Evolutionary conservation across 2,329 filamentous ascomycete species (phyloP).

Genomic region (Teratosphaeria gauchensis): DNA sequence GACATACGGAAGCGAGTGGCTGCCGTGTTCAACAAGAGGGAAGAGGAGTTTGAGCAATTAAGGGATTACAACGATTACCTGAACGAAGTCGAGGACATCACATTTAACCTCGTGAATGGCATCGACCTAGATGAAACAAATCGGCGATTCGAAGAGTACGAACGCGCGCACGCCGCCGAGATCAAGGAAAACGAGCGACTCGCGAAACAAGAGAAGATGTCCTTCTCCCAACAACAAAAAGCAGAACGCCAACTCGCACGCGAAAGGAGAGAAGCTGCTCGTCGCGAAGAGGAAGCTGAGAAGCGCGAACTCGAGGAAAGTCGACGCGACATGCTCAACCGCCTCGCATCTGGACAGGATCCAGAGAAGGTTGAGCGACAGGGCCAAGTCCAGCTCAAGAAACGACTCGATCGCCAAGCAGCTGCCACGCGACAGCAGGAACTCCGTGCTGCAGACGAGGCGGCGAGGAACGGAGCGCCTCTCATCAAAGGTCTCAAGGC

Average conservation of each 20-base stretch:
- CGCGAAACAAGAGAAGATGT: conserved; percentile 38
- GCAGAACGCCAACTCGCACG: conserved; percentile 59
- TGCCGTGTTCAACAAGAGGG: conserved; percentile 70
- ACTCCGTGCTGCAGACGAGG: conserved; percentile 32
- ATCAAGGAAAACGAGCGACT: conserved; percentile 43
- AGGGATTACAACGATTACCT: conserved; percentile 88
- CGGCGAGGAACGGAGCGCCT: conserved; percentile 1
- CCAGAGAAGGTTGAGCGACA: conserved; percentile 48
- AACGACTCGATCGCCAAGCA: conserved; percentile 54
- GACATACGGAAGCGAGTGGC: conserved; percentile 75
- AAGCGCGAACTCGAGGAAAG: conserved; percentile 53
- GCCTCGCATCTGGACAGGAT: conserved; percentile 55
- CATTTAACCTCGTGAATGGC: conserved; percentile 74
- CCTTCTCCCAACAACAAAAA: conserved; percentile 37
- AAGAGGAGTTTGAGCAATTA: conserved; percentile 84
- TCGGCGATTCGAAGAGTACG: conserved; percentile 55
- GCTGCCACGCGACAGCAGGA: conserved; percentile 32
- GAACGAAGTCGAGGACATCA: conserved; percentile 81
- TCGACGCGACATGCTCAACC: conserved; percentile 59
- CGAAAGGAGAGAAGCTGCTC: conserved; percentile 52
- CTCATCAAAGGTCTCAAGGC: conserved; percentile 73
- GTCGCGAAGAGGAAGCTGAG: conserved; percentile 62
- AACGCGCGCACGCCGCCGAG: conserved; percentile 56
- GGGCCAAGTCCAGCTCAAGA: conserved; percentile 58
- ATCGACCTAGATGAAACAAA: conserved; percentile 57